These are phyloP conservation scores for Sugiyamaella smithiae DNA, from an alignment of 805 yeast species.

Conservation along the genomic window DNA sequence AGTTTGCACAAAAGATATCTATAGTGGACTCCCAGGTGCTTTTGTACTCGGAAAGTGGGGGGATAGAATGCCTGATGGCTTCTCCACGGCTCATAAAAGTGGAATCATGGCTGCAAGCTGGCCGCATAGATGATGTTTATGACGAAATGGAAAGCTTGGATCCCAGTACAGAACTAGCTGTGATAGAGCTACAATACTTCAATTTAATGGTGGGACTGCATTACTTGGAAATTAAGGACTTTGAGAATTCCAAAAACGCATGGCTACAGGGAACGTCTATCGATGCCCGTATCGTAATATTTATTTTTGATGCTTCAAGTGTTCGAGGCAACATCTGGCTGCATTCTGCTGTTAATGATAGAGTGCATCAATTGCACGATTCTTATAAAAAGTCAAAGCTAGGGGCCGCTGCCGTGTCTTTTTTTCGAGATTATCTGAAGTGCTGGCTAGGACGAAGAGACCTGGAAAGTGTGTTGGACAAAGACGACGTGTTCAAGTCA, in stretches of 20 bases:
- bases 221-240: conserved; percentile 28
- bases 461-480: conserved; percentile 30
- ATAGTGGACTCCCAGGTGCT: conserved; percentile 29
- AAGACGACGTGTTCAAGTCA: conserved; percentile 27
- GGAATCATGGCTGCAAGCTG: conserved; percentile 28
- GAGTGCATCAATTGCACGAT: conserved; percentile 1
- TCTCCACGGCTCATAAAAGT: conserved; percentile 30
- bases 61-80: conserved; percentile 31
- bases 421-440: conserved; percentile 21
- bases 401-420: background rate
- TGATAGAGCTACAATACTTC: conserved; percentile 40
- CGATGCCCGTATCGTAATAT: conserved; percentile 36
- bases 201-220: conserved; percentile 36
- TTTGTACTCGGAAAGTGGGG: conserved; percentile 25
- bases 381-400: conserved; percentile 1
- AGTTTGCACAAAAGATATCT: conserved; percentile 26
- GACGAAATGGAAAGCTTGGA: conserved; percentile 32
- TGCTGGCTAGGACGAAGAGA: conserved; percentile 33
- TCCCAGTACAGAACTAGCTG: conserved; percentile 37
- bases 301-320: conserved; percentile 25
- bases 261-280: conserved; percentile 37
- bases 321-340: conserved; percentile 30
- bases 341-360: conserved; percentile 30
- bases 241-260: conserved; percentile 29
- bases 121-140: conserved; percentile 23